Conservation (phyloP, 2,329 filamentous ascomycete species). For the Aspergillus carbonarius region DNA sequence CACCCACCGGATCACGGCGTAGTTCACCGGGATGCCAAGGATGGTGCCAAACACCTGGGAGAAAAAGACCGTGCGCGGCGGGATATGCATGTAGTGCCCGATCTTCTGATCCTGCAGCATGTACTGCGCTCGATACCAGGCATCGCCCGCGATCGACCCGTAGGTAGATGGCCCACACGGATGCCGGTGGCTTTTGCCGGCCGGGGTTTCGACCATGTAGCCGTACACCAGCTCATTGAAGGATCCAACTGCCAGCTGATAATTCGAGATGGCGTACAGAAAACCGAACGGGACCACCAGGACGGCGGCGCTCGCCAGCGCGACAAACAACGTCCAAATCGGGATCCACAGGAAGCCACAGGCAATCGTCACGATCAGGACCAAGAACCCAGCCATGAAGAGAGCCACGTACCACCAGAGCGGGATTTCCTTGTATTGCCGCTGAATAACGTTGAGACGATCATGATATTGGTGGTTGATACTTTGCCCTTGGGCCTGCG, state of each 20-base stretch:
- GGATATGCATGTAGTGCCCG: slow-evolving; percentile 64
- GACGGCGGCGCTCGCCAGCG: slow-evolving; percentile 54
- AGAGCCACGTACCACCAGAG: slow-evolving; percentile 58
- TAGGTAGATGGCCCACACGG: slow-evolving; percentile 60
- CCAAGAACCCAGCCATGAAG: slow-evolving; percentile 51
- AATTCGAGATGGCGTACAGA: slow-evolving; percentile 61
- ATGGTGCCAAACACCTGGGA: slow-evolving; percentile 60
- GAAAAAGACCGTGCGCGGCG: slow-evolving; percentile 60
- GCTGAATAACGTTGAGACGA: slow-evolving; percentile 59
- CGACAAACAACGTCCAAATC: slow-evolving; percentile 61
- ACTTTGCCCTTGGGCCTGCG: slow-evolving; percentile 27
- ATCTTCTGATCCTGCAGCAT: slow-evolving; percentile 65
- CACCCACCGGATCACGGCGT: slow-evolving; percentile 61
- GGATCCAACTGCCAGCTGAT: slow-evolving; percentile 54
- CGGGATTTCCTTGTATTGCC: slow-evolving; percentile 59
- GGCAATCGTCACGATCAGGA: slow-evolving; percentile 54
- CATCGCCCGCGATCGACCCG: slow-evolving; percentile 60
- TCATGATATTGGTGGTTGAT: slow-evolving; percentile 60
- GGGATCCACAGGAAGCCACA: slow-evolving; percentile 58
- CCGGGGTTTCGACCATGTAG: slow-evolving; percentile 54
- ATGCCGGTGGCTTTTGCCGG: slow-evolving; percentile 53
- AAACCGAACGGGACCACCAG: slow-evolving; percentile 59
- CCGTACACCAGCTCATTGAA: slow-evolving; percentile 63
- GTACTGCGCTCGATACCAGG: slow-evolving; percentile 59
- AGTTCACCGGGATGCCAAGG: slow-evolving; percentile 62